Conservation (phyloP, 768 basidiomycete genomes). For the Tremella yokohamensis region DNA sequence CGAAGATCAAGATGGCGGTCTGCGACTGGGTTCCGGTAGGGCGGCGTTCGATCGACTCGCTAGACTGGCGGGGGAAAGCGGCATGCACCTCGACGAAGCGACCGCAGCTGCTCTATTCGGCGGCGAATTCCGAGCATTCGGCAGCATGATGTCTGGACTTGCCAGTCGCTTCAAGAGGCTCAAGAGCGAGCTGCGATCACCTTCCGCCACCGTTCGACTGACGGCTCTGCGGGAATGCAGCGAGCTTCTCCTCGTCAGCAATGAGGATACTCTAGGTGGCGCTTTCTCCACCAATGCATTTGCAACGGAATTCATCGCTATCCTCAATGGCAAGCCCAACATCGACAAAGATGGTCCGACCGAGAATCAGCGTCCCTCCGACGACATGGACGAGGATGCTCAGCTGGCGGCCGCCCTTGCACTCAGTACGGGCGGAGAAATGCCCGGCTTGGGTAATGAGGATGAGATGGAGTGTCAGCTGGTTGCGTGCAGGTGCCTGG, state of each 20-base stretch:
- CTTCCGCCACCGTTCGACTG: slow-evolving; percentile 62
- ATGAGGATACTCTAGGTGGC: slow-evolving; percentile 91
- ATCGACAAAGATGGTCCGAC: slow-evolving; percentile 53
- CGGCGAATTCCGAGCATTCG: slow-evolving; percentile 73
- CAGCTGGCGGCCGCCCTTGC: slow-evolving; percentile 83
- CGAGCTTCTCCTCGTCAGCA: slow-evolving; percentile 91
- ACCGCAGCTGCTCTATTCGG: slow-evolving; percentile 51
- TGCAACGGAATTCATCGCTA: slow-evolving; percentile 84
- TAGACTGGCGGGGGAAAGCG: slow-evolving; percentile 26
- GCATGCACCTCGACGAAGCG: slow-evolving; percentile 41
- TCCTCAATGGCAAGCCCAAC: slow-evolving; percentile 61
- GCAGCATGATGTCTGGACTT: slow-evolving; percentile 69
- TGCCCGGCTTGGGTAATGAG: slow-evolving; percentile 51
- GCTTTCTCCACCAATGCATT: slow-evolving; percentile 83
- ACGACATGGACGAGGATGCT: slow-evolving; percentile 64
- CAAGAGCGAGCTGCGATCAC: slow-evolving; percentile 61
- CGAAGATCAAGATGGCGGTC: slow-evolving; percentile 40
- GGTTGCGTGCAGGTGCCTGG: slow-evolving; percentile 90
- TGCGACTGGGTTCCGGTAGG: slow-evolving; percentile 46
- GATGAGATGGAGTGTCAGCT: slow-evolving; percentile 76
- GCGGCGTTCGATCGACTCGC: slow-evolving; percentile 26
- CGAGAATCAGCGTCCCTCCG: slow-evolving; percentile 38
- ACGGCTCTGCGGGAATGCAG: slow-evolving; percentile 89
- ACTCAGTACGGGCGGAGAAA: slow-evolving; percentile 58
- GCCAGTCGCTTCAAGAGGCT: slow-evolving; percentile 71